phyloP scores from a whole-genome alignment of 1,139 yeast genomes.

The Torulaspora pretoriensis region DNA sequence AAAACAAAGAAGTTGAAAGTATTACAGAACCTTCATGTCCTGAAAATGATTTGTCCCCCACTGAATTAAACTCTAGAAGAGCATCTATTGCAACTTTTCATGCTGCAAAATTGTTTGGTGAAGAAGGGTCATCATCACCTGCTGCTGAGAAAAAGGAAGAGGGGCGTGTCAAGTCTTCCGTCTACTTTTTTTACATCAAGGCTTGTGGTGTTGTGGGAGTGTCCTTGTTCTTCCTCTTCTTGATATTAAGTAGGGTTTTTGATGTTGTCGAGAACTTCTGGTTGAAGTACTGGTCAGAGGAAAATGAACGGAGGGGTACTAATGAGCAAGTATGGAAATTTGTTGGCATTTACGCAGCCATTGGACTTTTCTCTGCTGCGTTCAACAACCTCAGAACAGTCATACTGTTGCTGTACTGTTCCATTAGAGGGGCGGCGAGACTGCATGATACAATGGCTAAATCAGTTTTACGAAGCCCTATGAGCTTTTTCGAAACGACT shows the following conservation, averaged over 20 bases:
- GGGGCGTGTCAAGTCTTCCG: slow-evolving; percentile 63
- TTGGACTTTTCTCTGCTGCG: slow-evolving; percentile 52
- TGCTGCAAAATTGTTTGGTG: slow-evolving; percentile 14
- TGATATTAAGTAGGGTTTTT: slow-evolving; percentile 45
- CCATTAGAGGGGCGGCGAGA: slow-evolving; percentile 58
- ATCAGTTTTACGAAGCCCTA: slow-evolving; percentile 63
- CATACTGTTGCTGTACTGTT: slow-evolving; percentile 57
- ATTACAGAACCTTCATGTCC: slow-evolving; percentile 1
- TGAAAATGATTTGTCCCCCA: slow-evolving; percentile 12
- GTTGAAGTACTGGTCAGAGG: slow-evolving; percentile 61
- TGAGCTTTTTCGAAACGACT: slow-evolving; percentile 75
- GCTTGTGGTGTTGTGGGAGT: slow-evolving; percentile 63
- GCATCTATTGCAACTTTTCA: slow-evolving; percentile 58
- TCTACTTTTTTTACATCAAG: slow-evolving; percentile 57
- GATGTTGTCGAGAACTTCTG: slow-evolving; percentile 51
- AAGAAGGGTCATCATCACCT: slow-evolving; percentile 38
- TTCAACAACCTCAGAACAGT: slow-evolving; percentile 49
- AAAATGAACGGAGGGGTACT: slow-evolving; percentile 43
- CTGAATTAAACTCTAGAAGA: slow-evolving; percentile 44
- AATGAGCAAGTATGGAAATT: slow-evolving; percentile 49
- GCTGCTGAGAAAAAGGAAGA: slow-evolving; percentile 45
- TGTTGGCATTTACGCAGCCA: slow-evolving; percentile 55
- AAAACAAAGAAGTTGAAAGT: not conserved
- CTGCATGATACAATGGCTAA: slow-evolving; percentile 61
- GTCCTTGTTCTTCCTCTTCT: slow-evolving; percentile 41